These are phyloP conservation scores for Phytopythium kandeliae DNA, from an alignment of 352 stramenopile species.

Conservation along the genomic window DNA sequence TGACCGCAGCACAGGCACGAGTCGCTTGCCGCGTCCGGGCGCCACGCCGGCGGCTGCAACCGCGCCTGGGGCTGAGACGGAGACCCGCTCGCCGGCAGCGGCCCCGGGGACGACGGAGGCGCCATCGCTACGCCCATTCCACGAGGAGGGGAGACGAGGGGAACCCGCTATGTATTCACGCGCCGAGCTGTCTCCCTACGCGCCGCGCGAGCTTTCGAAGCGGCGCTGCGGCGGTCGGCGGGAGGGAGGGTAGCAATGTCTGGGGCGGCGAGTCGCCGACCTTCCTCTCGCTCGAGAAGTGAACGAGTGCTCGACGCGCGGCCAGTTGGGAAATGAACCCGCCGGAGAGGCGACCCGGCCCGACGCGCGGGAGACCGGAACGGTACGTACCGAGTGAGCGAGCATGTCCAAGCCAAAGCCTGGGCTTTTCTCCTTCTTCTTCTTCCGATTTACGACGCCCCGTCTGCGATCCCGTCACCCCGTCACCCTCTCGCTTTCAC, in stretches of 20 bases:
- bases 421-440: neutral
- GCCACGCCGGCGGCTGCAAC: constrained; percentile 39
- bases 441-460: constrained; percentile 7
- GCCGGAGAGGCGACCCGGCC: no score
- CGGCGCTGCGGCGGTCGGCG: no score
- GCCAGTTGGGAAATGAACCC: neutral
- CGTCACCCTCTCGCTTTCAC: constrained; percentile 1
- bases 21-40: constrained; percentile 63
- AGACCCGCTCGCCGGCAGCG: neutral
- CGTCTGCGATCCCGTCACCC: neutral
- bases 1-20: constrained; percentile 63
- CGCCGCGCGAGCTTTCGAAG: no score
- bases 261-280: no score
- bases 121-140: constrained; percentile 1
- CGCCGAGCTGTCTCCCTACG: neutral
- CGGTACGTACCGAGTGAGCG: no score
- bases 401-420: no score
- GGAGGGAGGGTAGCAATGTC: no score
- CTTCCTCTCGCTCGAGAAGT: no score
- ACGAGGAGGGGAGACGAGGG: neutral
- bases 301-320: neutral
- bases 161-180: neutral
- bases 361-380: neutral
- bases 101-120: neutral
- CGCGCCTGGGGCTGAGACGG: no score